Evolutionary conservation across 176 grass and related monocot species (phyloP).

Genomic region (Themeda triandra): DNA sequence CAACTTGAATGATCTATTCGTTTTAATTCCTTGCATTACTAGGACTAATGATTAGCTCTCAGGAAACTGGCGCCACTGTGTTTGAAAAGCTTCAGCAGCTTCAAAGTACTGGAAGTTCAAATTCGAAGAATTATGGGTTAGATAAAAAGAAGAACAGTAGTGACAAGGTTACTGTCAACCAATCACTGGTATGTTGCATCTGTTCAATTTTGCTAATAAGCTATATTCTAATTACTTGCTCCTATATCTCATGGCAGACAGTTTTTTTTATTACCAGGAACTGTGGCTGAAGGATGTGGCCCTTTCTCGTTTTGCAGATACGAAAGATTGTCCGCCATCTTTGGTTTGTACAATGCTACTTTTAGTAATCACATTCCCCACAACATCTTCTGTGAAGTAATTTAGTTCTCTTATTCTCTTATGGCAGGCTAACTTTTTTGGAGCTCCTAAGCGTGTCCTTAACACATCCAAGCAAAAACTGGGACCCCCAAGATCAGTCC

Average conservation of each 20-base stretch:
- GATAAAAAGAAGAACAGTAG: conserved; percentile 54
- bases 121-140: conserved; percentile 48
- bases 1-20: background rate
- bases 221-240: background rate
- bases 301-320: conserved; percentile 78
- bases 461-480: conserved; percentile 58
- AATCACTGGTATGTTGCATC: conserved; percentile 70
- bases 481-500: conserved; percentile 38
- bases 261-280: conserved; percentile 66
- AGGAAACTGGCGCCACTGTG: conserved; percentile 60
- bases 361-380: conserved; percentile 26
- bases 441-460: conserved; percentile 67
- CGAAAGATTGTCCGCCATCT: conserved; percentile 69
- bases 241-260: conserved; percentile 43
- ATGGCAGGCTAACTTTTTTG: conserved; percentile 77
- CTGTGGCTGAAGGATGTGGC: conserved; percentile 80
- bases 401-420: conserved; percentile 7
- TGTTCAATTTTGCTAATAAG: background rate
- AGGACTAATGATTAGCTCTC: conserved; percentile 37
- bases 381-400: conserved; percentile 19
- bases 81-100: conserved; percentile 86
- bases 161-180: conserved; percentile 61
- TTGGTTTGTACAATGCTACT: conserved; percentile 57
- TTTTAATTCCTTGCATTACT: conserved; percentile 19
- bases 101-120: conserved; percentile 62